phyloP scores from a whole-genome alignment of 1,139 yeast species.

The Arxiozyma heterogenica region DNA sequence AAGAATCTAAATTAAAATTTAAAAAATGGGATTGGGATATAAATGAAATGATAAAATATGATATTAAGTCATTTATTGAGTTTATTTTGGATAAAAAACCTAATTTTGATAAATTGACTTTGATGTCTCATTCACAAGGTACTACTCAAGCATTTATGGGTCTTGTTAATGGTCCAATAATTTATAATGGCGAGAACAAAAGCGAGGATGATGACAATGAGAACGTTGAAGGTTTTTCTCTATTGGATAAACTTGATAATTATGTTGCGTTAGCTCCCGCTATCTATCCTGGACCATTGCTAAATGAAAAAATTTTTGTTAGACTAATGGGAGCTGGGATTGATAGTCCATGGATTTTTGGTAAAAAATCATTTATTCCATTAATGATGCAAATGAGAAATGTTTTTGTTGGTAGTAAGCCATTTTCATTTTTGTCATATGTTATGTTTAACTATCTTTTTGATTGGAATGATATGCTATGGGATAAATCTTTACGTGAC shows the following conservation, averaged over 20 bases:
- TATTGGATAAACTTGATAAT: slow-evolving; percentile 46
- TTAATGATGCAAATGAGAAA: slow-evolving; percentile 45
- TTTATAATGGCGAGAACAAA: slow-evolving; percentile 12
- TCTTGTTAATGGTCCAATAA: slow-evolving; percentile 35
- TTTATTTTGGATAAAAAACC: slow-evolving; percentile 41
- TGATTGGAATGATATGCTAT: slow-evolving; percentile 73
- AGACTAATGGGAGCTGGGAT: slow-evolving; percentile 32
- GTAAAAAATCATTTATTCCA: slow-evolving; percentile 54
- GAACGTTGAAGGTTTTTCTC: slow-evolving; percentile 33
- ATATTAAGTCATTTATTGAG: slow-evolving; percentile 64
- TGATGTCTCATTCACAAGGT: slow-evolving; percentile 89
- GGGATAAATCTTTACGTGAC: slow-evolving; percentile 62
- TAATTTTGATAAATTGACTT: slow-evolving; percentile 39
- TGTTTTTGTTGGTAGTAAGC: slow-evolving; percentile 37
- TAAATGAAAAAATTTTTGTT: slow-evolving; percentile 51
- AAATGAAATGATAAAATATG: slow-evolving; percentile 66
- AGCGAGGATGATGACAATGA: background rate
- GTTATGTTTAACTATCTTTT: slow-evolving; percentile 77
- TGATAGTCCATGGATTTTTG: slow-evolving; percentile 45
- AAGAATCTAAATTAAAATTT: slow-evolving; percentile 33
- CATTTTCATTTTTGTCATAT: slow-evolving; percentile 61
- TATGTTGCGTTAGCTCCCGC: slow-evolving; percentile 87
- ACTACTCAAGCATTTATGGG: slow-evolving; percentile 74
- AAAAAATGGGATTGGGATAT: slow-evolving; percentile 84
- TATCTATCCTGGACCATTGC: slow-evolving; percentile 69